Percentiles rank a stretch among this genome's conserved stretches.
Conservation (phyloP, 2,329 filamentous ascomycete species). For the Claviceps sorghi region DNA sequence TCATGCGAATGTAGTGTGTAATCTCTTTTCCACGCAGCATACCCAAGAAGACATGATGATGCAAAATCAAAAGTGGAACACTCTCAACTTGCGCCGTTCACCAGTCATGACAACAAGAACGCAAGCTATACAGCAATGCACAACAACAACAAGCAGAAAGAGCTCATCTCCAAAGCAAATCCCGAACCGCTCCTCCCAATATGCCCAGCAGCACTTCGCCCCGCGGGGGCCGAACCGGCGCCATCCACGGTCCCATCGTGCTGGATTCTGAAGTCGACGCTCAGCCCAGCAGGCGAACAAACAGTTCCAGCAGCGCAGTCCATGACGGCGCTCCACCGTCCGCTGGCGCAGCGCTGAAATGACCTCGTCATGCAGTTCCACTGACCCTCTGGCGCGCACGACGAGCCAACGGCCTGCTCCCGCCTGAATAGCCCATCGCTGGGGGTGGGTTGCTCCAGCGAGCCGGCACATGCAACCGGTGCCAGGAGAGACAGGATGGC, state of each 20-base stretch:
- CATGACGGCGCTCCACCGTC: constrained; percentile 31
- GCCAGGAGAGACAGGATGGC: neutral
- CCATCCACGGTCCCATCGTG: constrained; percentile 11
- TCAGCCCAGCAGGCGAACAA: constrained; percentile 29
- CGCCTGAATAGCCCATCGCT: constrained; percentile 8
- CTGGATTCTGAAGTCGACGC: constrained; percentile 24
- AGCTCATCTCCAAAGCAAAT: neutral
- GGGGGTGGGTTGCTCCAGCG: neutral
- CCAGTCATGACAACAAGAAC: too few relatives aligned
- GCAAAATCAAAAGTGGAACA: too few relatives aligned
- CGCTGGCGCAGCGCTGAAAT: constrained; percentile 36
- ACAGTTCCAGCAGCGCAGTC: constrained; percentile 28
- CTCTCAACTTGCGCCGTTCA: too few relatives aligned
- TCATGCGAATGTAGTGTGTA: too few relatives aligned
- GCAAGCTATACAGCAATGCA: neutral
- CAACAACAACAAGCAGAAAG: neutral
- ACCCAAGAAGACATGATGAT: too few relatives aligned
- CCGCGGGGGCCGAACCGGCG: neutral
- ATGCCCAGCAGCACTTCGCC: neutral
- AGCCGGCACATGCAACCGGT: neutral
- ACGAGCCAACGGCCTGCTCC: constrained; percentile 20
- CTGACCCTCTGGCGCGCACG: constrained; percentile 32
- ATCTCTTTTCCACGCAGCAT: too few relatives aligned
- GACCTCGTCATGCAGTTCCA: constrained; percentile 38
- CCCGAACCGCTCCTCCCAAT: neutral